These are phyloP conservation scores for Vanrija sp. DNA, from an alignment of 1,284 basidiomycete species.

Conservation along the genomic window DNA sequence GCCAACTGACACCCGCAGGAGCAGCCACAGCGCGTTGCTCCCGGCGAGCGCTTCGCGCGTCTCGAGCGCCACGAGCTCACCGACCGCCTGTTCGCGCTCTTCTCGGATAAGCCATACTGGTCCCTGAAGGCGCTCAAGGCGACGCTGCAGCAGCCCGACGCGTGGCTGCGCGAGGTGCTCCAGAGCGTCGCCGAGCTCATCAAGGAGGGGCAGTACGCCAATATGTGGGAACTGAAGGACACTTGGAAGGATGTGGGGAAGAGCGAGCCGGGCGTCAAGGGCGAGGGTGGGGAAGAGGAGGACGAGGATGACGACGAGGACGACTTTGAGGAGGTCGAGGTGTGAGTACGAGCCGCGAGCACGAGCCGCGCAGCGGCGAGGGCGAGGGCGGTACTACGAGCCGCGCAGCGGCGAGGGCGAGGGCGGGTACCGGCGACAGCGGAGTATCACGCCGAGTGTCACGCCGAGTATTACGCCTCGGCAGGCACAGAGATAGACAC, in stretches of 20 bases:
- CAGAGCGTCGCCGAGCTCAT: constrained; percentile 75
- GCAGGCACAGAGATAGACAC: too few relatives aligned
- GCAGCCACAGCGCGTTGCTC: constrained; percentile 8
- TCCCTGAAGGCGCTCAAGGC: constrained; percentile 72
- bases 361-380: neutral
- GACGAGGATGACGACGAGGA: constrained; percentile 23
- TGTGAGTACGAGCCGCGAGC: neutral
- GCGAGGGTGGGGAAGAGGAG: constrained; percentile 11
- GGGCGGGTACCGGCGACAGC: too few relatives aligned
- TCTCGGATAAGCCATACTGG: constrained; percentile 78
- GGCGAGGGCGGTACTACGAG: too few relatives aligned
- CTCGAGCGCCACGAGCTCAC: constrained; percentile 80
- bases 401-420: neutral
- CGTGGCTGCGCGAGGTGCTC: constrained; percentile 82
- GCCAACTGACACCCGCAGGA: constrained; percentile 41
- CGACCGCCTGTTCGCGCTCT: constrained; percentile 76
- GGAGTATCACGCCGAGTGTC: too few relatives aligned
- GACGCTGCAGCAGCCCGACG: constrained; percentile 84
- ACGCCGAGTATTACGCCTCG: too few relatives aligned
- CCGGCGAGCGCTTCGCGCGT: constrained; percentile 76
- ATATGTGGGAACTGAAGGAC: constrained; percentile 47
- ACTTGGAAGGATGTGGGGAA: constrained; percentile 23
- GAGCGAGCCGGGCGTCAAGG: constrained; percentile 1
- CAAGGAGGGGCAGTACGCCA: constrained; percentile 62
- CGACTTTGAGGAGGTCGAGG: constrained; percentile 23